Evolutionary conservation across 805 yeast species (phyloP), one percentile per base, ranked within the genome.

Genomic region (Starmerella floricola): DNA sequence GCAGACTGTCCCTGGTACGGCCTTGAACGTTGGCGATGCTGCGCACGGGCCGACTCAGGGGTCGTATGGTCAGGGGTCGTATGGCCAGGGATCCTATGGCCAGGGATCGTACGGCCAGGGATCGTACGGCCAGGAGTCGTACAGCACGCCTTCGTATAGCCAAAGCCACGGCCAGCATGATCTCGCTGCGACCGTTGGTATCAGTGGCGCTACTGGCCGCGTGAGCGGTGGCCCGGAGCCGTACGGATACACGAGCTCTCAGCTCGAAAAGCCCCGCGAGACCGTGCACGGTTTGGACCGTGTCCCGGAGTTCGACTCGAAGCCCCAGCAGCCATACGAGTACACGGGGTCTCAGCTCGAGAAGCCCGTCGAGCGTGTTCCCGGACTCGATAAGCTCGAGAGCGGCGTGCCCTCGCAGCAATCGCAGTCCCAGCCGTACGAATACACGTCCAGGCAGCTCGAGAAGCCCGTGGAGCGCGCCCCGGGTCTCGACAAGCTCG

Each of bases 241-340:
- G 18, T 40, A 40, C 21, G 43, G 34, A 20, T 19, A 33, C 26
- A 23, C 26, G 10, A 23, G 32, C 24, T 13, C 17, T 5, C 34
- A 44, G 29, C 36, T 44, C 12, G 32, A 31, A 2, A 19, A 44
- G 15, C 18, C 40, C 8, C 13, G 8, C 12, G 47, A 44, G 34
- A 20, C 17, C 11, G 36, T 40, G 6, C 20, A 31, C 11, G 46
- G 42, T 19, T 18, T 40, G 13, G 33, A 40, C 23, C 11, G 23
- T 8, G 12, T 38, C 38, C 38, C 15, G 12, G 23, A 16, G 30
- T 12, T 16, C 20, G 16, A 17, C 15, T n/a, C n/a, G n/a, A n/a
- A n/a, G n/a, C n/a, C n/a, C n/a, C n/a, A n/a, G n/a, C n/a, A 17
- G 4, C 17, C 31, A 11, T 38, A 31, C 20, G 36, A 38, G 19